Percentiles rank a stretch among this genome's conserved stretches.
Conservation (phyloP, 768 basidiomycete genomes). For the Macrolepiota albuminosa region DNA sequence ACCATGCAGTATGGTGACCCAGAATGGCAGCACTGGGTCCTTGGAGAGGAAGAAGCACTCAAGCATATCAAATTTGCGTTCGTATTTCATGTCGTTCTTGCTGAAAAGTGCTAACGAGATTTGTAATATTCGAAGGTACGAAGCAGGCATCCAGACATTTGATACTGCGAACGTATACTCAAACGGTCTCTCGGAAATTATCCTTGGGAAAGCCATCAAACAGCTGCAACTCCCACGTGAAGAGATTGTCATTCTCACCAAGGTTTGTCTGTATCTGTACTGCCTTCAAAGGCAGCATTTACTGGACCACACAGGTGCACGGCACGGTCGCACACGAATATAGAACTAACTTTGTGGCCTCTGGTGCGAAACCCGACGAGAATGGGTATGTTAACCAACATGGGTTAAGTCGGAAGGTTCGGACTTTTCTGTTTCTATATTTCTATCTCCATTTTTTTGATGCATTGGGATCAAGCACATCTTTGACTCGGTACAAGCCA, state of each 20-base stretch:
- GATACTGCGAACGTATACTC: neutral
- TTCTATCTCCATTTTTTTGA: neutral
- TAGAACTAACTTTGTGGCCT: neutral
- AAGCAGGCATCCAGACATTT: neutral
- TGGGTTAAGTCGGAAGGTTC: neutral
- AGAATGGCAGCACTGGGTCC: neutral
- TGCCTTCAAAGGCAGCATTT: neutral
- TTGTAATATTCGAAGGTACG: neutral
- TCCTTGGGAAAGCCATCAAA: neutral
- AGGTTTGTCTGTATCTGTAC: neutral
- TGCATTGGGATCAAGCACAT: neutral
- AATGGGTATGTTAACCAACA: neutral
- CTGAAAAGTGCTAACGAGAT: neutral
- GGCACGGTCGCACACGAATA: neutral
- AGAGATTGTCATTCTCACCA: neutral
- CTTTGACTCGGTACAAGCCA: neutral
- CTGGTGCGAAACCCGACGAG: neutral
- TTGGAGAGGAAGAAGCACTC: neutral
- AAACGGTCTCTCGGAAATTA: neutral
- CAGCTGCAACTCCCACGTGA: neutral
- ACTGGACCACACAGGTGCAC: neutral
- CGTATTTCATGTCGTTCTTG: neutral
- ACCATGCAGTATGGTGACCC: neutral
- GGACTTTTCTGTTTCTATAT: neutral
- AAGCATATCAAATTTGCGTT: neutral